Evolutionary conservation across 805 yeast genomes (phyloP).

Genomic region (Metschnikowia gelsemii): DNA sequence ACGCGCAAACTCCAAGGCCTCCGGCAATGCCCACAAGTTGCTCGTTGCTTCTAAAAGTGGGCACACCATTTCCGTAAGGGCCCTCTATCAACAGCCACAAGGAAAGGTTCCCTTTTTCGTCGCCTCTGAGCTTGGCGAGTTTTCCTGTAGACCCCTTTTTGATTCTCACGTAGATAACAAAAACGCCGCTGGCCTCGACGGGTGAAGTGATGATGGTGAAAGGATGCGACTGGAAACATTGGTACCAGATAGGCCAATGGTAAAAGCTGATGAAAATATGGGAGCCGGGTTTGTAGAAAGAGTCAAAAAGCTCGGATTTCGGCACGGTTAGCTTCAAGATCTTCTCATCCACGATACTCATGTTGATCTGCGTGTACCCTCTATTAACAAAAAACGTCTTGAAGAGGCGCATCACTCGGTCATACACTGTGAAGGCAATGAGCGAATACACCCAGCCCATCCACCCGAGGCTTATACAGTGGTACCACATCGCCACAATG

Average conservation of each 20-base stretch:
- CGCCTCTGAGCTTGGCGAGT: slow-evolving; percentile 13
- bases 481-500: slow-evolving; percentile 23
- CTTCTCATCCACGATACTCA: slow-evolving; percentile 15
- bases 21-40: slow-evolving; percentile 20
- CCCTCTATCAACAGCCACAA: slow-evolving; percentile 23
- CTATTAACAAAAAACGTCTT: slow-evolving; percentile 19
- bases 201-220: slow-evolving; percentile 20
- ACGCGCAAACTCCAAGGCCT: slow-evolving; percentile 19
- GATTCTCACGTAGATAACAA: slow-evolving; percentile 19
- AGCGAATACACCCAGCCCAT: slow-evolving; percentile 24
- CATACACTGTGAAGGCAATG: slow-evolving; percentile 18
- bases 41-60: slow-evolving; percentile 10
- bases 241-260: slow-evolving; percentile 22
- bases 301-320: slow-evolving; percentile 14
- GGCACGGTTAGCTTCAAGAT: slow-evolving; percentile 18
- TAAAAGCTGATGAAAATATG: slow-evolving; percentile 19
- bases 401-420: slow-evolving; percentile 15
- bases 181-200: slow-evolving; percentile 11
- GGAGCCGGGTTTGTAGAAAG: slow-evolving; percentile 18
- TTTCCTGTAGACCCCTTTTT: slow-evolving; percentile 18
- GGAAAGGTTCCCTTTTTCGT: slow-evolving; percentile 16
- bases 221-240: slow-evolving; percentile 21
- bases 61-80: slow-evolving; percentile 20
- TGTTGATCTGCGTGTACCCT: slow-evolving; percentile 13
- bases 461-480: slow-evolving; percentile 20